Conservation (phyloP, 257 asterid species). For the Agastache rugosa region DNA sequence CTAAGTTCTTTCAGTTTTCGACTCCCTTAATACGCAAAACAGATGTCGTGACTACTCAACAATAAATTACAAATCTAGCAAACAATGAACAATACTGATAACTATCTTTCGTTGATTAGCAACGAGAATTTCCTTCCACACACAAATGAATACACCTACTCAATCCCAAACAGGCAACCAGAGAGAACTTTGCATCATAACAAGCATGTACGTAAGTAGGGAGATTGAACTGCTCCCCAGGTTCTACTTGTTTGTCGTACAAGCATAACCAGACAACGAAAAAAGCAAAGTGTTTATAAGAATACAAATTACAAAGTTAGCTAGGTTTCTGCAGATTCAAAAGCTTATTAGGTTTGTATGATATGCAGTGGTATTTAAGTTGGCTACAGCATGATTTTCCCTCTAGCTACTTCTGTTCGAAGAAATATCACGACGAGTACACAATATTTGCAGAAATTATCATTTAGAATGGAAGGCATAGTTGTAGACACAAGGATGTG, state of each 20-base stretch:
- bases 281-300: background rate
- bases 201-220: background rate
- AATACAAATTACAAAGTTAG: too few species aligned
- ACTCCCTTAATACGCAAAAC: too few species aligned
- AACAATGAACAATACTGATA: too few species aligned
- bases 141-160: background rate
- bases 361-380: background rate
- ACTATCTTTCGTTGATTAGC: too few species aligned
- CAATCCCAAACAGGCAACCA: background rate
- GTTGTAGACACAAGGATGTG: background rate
- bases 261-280: background rate
- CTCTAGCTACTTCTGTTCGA: background rate
- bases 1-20: too few species aligned
- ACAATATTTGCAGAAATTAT: too few species aligned
- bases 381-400: background rate
- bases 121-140: too few species aligned
- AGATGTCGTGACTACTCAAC: too few species aligned
- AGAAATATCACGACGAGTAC: too few species aligned
- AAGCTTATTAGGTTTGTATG: background rate
- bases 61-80: too few species aligned
- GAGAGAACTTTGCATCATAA: slow-evolving; percentile 22
- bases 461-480: background rate
- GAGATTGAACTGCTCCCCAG: slow-evolving; percentile 1
- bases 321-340: background rate
- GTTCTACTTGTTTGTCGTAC: background rate